Evolutionary conservation across 2,329 filamentous ascomycete species (phyloP), one percentile per base, ranked within the genome.

Genomic region (Exophiala sp.): DNA sequence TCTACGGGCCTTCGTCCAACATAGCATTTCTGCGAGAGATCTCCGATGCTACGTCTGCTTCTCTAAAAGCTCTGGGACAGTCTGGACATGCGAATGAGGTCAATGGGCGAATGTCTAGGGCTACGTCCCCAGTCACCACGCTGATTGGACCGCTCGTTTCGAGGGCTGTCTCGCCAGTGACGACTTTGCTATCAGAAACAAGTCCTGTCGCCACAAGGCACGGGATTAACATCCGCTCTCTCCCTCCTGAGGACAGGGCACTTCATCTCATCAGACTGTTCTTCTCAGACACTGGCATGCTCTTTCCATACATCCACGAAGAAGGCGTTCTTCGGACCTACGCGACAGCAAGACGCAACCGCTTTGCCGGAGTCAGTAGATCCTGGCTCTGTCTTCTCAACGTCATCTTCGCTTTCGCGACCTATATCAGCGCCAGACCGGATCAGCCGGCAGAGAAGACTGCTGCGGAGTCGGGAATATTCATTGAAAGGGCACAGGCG

Each of bases 301-400:
- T 69, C 0, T 67, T 66, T 29, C 67, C 67, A 1, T 69, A 65
- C 46, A 65, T 69, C 11, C 61, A 67, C 40, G 59, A 62, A 7
- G 56, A 58, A 3, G 41, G 57, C 1, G 66, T 69, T 34, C 46
- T 65, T 1, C 59, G 65, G 11, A 65, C 65, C 7, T 69, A 67
- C 41, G 55, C 63, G 41, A 57, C 63, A 47, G 44, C 54, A 2
- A 43, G 46, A 7, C 57, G 63, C 3, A 65, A 63, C 16, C 45
- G 53, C 16, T 63, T 63, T 11, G 58, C 49, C 2, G 62, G 55
- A 8, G 61, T 66, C 5, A 60, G 67, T 3, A 58, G 63, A 32
- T 67, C 64, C 0, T 69, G 67, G 67, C 59, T 69, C n/a, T 67
- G 66, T 3, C 36, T 68, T 2, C 48, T 69, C 8, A 68, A 68